Base-by-base conservation (phyloP, 345 rosid genomes). In the Citrus reticulata region DNA sequence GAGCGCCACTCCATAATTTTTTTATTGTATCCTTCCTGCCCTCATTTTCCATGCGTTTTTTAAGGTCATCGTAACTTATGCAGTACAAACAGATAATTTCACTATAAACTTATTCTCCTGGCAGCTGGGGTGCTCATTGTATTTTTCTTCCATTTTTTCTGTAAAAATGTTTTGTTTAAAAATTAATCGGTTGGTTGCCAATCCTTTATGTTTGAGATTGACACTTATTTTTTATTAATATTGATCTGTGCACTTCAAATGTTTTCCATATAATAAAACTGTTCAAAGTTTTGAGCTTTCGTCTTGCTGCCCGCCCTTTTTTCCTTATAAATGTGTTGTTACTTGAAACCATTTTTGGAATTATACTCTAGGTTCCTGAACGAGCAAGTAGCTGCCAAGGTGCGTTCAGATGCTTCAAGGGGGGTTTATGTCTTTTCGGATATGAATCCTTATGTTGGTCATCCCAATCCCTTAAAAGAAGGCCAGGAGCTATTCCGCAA, bases 361-460 rank as follows among this genome's bases (percentile, higher is more conserved):
- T 72, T 46, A 66, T 32, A 24, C 77, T 82, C 16, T 81, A 97
- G 99, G 87, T 94, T 84, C 77, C 66, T 93, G 65, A 90, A 84
- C 65, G 97, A 94, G 85, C 95, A 89, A 90, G 83, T 81, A 71
- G 90, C 85, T 79, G 87, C 81, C 74, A 92, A 89, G 84, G 88
- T 85, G 86, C 88, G 77, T 62, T 84, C 90, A 29, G 88, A 90
- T 77, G 84, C 89, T 83, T 88, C 97, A 58, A 93, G 93, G 85
- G 98, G 96, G 77, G 97, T 90, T 9, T 97, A 97, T 77, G 98
- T 94, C 81, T 97, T 97, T 80, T 94, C 99, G 57, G 99, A 97
- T 81, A 87, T 97, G 98, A 97, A 97, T 85, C 99, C 99, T 34
- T 97, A 97, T 86, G 98, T 93, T 79, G 99, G 99, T 77, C 99